Percentiles rank a stretch among this genome's conserved stretches.
Conservation (phyloP, 371 early-diverging fungal genomes). For the Mortierella sp. region DNA sequence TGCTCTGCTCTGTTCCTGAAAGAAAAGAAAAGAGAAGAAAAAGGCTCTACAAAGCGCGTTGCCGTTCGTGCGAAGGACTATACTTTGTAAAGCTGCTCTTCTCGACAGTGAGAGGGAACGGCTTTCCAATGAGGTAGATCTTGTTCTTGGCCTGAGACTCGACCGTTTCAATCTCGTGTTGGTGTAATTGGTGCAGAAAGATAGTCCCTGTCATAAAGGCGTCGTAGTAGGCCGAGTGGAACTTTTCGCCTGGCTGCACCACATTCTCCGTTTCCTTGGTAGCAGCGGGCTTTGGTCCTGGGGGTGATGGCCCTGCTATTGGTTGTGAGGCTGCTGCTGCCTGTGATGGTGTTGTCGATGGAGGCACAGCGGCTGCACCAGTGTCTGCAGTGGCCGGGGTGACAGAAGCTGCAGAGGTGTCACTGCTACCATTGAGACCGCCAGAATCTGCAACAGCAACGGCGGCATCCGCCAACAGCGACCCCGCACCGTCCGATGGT, state of each 20-base stretch:
- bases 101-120: slow-evolving; percentile 71
- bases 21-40: not conserved
- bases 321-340: not conserved
- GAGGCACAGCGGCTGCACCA: no score
- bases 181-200: slow-evolving; percentile 72
- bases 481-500: not conserved
- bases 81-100: slow-evolving; percentile 66
- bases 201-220: slow-evolving; percentile 95
- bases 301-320: not conserved
- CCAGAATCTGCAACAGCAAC: not conserved
- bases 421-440: not conserved
- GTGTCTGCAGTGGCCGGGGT: not conserved
- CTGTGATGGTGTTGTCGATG: not conserved
- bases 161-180: slow-evolving; percentile 31
- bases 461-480: not conserved
- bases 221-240: slow-evolving; percentile 92
- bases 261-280: slow-evolving; percentile 6
- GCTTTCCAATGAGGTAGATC: slow-evolving; percentile 80
- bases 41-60: slow-evolving; percentile 1
- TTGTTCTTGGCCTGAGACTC: slow-evolving; percentile 65
- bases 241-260: slow-evolving; percentile 48
- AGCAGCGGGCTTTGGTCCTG: not conserved
- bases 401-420: not conserved
- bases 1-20: slow-evolving; percentile 26
- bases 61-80: slow-evolving; percentile 45